Evolutionary conservation across 306 rosid genomes (phyloP).

Genomic region (Oemleria cerasiformis): DNA sequence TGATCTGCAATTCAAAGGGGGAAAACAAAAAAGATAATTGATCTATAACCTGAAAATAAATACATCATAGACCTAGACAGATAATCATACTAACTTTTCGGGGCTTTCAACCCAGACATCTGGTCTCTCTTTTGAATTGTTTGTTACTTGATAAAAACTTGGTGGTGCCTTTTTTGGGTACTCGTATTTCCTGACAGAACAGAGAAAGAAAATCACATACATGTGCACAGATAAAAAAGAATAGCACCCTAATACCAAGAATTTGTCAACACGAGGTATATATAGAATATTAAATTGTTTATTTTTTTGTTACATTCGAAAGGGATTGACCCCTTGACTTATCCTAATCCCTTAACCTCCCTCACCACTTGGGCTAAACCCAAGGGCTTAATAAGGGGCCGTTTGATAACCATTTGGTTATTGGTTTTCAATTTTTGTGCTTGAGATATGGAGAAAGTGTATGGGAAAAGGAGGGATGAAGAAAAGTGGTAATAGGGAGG

Average conservation of each 20-base stretch:
- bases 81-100: constrained; percentile 58
- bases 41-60: constrained; percentile 12
- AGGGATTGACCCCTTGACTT: neutral
- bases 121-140: constrained; percentile 92
- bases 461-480: too few species aligned
- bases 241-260: neutral
- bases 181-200: constrained; percentile 65
- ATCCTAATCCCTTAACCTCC: neutral
- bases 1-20: constrained; percentile 40
- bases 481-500: too few species aligned
- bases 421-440: too few species aligned
- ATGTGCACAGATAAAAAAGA: constrained; percentile 1
- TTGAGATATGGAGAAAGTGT: too few species aligned
- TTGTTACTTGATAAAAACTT: constrained; percentile 83
- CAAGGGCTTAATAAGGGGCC: neutral
- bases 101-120: constrained; percentile 99
- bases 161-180: constrained; percentile 78
- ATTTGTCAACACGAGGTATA: neutral
- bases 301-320: neutral
- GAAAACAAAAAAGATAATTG: neutral
- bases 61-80: neutral
- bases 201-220: constrained; percentile 14
- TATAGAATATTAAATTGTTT: too few species aligned
- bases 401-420: too few species aligned
- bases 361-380: neutral